phyloP scores from a whole-genome alignment of 345 rosid species.

The Bretschneidera sinensis region DNA sequence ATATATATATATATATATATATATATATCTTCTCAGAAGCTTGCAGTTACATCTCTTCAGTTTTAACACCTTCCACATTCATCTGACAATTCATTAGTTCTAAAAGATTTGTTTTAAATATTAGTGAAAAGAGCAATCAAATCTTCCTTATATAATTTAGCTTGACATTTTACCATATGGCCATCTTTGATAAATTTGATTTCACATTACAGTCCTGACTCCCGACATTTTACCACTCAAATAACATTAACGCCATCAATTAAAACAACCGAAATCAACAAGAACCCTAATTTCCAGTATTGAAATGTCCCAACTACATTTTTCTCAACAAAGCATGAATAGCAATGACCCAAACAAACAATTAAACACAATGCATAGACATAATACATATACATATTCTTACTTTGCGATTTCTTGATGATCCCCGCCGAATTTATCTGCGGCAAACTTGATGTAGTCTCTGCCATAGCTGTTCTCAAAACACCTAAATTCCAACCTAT shows the following conservation, averaged over 20 bases:
- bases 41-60: background rate
- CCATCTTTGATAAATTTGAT: no score
- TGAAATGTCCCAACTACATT: no score
- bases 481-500: constrained; percentile 39
- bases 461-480: constrained; percentile 54
- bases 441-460: constrained; percentile 52
- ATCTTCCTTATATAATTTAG: no score
- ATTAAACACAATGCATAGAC: background rate
- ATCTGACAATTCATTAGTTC: background rate
- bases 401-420: constrained; percentile 77
- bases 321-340: background rate
- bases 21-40: background rate
- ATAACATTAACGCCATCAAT: no score
- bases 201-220: no score
- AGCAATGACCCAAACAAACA: background rate
- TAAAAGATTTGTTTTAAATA: no score
- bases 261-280: no score
- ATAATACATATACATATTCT: constrained; percentile 10
- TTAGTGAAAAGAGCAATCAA: no score
- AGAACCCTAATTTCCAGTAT: no score
- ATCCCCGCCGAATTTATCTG: constrained; percentile 53
- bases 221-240: no score
- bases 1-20: no score
- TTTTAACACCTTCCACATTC: background rate
- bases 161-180: no score